These are phyloP conservation scores for Postia placenta DNA, from an alignment of 768 basidiomycete species.

Conservation along the genomic window DNA sequence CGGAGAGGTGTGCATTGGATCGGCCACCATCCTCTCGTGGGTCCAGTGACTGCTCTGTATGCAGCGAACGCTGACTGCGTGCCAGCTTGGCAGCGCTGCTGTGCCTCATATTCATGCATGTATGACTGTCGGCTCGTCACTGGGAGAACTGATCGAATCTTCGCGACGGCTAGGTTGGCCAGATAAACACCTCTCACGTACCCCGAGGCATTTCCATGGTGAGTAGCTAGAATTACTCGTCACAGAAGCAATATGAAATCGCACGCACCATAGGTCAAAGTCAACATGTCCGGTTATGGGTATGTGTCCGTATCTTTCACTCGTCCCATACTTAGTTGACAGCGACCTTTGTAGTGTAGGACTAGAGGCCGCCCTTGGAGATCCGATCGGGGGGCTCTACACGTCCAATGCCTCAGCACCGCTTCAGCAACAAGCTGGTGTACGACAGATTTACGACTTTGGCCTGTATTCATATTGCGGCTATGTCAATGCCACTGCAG, in stretches of 20 bases:
- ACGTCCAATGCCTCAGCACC: constrained; percentile 60
- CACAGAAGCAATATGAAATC: constrained; percentile 11
- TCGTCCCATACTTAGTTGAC: not conserved
- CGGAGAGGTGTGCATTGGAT: constrained; percentile 71
- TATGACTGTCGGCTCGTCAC: constrained; percentile 31
- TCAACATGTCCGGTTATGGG: constrained; percentile 73
- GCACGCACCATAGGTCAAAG: constrained; percentile 41
- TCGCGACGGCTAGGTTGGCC: constrained; percentile 58
- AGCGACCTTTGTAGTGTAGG: constrained; percentile 36
- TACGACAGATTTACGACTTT: constrained; percentile 68
- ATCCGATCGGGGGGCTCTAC: constrained; percentile 60
- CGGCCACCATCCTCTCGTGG: constrained; percentile 69
- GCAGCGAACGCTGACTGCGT: constrained; percentile 1
- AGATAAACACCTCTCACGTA: constrained; percentile 72
- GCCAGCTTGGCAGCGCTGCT: constrained; percentile 41
- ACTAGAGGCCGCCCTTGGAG: constrained; percentile 41
- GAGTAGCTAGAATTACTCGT: constrained; percentile 20
- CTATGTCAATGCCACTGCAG: constrained; percentile 53
- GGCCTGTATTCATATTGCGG: constrained; percentile 82
- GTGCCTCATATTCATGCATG: constrained; percentile 79
- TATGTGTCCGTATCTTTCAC: constrained; percentile 25
- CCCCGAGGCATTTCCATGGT: constrained; percentile 75
- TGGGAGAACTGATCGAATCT: constrained; percentile 11
- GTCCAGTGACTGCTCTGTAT: constrained; percentile 23
- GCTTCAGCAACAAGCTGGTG: constrained; percentile 47